Evolutionary conservation across 306 rosid species (phyloP), one percentile per base, ranked within the genome.

Genomic region (Herpetospermum pedunculosum): DNA sequence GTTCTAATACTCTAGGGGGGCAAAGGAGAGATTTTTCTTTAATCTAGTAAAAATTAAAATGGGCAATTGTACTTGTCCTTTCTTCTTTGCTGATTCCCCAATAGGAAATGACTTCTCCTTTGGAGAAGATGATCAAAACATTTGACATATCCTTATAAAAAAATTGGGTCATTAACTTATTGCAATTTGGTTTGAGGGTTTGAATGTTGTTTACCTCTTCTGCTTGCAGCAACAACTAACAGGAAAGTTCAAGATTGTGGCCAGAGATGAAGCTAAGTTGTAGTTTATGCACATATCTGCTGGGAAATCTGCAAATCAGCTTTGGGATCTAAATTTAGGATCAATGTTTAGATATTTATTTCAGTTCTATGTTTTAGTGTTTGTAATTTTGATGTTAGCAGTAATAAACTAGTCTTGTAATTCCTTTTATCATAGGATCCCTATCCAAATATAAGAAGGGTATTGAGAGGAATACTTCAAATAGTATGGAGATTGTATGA

Each of bases 241-340:
- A 2, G 98, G 98, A 23, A 94, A 89, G 77, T 94, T 81, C 86
- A 91, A 83, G 73, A 94, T 94, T 72, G 98, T 94, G 67, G 91
- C 98, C 3, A 46, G 83, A 78, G 83, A 85, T 11, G 87, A 85
- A 70, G 37, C 54, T 41, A 43, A 68, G 54, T 3, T 25, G 50
- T 65, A 65, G 72, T 9, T 64, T 28, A 48, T 62, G 69, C 46
- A 29, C 14, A n/a, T 62, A 34, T 6, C 47, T 65, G 30, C 72
- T 62, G 15, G 16, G 2, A 63, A 63, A 63, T 34, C 47, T 35
- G 47, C 16, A 63, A 65, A 65, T 65, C 11, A 38, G 30, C 50
- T 65, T 4, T 57, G 8, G 2, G 8, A n/a, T 37, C 32, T 32
- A 37, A 38, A 21, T 64, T 65, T 40, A 65, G 49, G 52, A 65